Evolutionary conservation across 2,329 filamentous ascomycete genomes (phyloP).

Genomic region (Dothistroma septosporum): DNA sequence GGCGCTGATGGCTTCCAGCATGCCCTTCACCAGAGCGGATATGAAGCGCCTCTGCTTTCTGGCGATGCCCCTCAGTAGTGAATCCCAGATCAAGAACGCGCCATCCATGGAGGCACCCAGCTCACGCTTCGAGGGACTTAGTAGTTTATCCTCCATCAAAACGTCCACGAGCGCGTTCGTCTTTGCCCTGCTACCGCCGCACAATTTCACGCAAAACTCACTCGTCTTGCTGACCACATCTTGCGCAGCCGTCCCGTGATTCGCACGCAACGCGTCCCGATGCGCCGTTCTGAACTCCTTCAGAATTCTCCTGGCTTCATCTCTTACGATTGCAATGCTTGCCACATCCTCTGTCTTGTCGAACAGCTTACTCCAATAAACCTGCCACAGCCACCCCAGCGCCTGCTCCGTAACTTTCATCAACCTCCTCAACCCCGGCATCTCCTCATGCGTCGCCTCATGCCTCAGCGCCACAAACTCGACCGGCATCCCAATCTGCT

Average conservation of each 20-base stretch:
- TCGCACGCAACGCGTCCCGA: conserved; percentile 33
- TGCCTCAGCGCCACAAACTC: conserved; percentile 87
- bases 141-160: conserved; percentile 35
- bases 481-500: conserved; percentile 64
- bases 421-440: conserved; percentile 71
- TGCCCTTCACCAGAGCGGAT: conserved; percentile 36
- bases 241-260: conserved; percentile 22
- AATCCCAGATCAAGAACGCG: conserved; percentile 45
- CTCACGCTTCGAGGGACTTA: conserved; percentile 37
- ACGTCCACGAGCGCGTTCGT: conserved; percentile 24
- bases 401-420: conserved; percentile 65
- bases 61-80: conserved; percentile 37
- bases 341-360: conserved; percentile 32
- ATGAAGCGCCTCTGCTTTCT: conserved; percentile 36
- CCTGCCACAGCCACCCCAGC: conserved; percentile 80
- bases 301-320: conserved; percentile 24
- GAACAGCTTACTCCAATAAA: conserved; percentile 66
- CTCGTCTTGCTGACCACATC: conserved; percentile 4
- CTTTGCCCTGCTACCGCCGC: conserved; percentile 10
- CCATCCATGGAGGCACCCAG: conserved; percentile 38
- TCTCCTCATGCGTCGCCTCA: conserved; percentile 82
- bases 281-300: conserved; percentile 25
- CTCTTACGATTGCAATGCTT: conserved; percentile 35
- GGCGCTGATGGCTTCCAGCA: conserved; percentile 37
- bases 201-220: conserved; percentile 13